Evolutionary conservation across 2,329 filamentous ascomycete genomes (phyloP), one percentile per base, ranked within the genome.

Genomic region (Aurifilum marmelostoma): DNA sequence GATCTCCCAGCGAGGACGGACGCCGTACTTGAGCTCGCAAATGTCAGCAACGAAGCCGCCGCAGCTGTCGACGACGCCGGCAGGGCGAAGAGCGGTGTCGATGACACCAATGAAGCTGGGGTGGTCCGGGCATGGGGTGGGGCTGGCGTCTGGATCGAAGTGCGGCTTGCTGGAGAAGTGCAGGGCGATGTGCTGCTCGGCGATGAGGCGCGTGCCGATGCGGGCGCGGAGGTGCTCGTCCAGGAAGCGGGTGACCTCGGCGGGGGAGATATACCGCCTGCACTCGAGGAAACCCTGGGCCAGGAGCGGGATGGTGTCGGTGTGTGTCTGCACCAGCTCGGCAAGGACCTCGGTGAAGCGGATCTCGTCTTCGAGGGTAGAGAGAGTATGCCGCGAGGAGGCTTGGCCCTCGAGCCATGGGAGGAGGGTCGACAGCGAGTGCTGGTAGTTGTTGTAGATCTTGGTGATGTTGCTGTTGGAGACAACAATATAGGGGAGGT

Each of bases 371-470:
- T 97, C 91, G 60, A 96, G 83, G 1, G 88, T 93, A 61, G 87
- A 88, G 71, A 97, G 94, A 63, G 84, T 83, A 68, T 87, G 85
- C 68, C 86, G 84, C 43, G 60, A 54, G 21, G 67, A 67, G 41
- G 47, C 29, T 12, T 41, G 56, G 76, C 92, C 75, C 50, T 67
- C 65, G 62, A 68, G 76, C 82, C 95, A 97, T 6, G 95, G 94
- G 4, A 98, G 87, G 21, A 99, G 85, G 0, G 94, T 97, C 2
- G 92, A 95, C 27, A 99, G 84, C 2, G 94, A 97, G 80, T 97
- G 94, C 59, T 97, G 85, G 79, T 99, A 99, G 80, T 97, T 98
- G 80, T 92, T 90, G 84, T 98, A 97, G 73, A 99, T 99, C 75
- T 91, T 91, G 34, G 91, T 92, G 74, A 99, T 94, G 78, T 97